Evolutionary conservation across 345 rosid genomes (phyloP).

Genomic region (Physaria fendleri): DNA sequence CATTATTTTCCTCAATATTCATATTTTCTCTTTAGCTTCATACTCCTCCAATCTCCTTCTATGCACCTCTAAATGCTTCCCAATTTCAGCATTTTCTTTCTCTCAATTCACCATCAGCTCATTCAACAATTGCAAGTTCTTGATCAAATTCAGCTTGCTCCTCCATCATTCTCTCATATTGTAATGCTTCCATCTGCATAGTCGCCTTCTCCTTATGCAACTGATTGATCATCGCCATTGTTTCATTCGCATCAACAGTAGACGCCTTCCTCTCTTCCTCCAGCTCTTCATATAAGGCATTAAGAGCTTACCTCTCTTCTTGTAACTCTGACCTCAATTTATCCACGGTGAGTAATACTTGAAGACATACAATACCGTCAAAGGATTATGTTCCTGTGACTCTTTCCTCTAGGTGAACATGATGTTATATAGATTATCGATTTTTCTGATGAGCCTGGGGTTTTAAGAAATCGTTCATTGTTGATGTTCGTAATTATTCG

Average conservation of each 20-base stretch:
- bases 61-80: conserved; percentile 61
- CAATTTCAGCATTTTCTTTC: conserved; percentile 71
- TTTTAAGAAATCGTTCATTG: conserved; percentile 61
- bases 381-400: conserved; percentile 52
- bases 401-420: conserved; percentile 42
- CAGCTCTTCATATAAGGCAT: conserved; percentile 64
- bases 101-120: conserved; percentile 79
- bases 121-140: conserved; percentile 77
- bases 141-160: conserved; percentile 95
- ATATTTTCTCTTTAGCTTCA: conserved; percentile 58
- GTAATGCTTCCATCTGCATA: conserved; percentile 99
- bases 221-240: conserved; percentile 99
- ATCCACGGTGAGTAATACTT: conserved; percentile 50
- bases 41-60: conserved; percentile 59
- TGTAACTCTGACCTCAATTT: conserved; percentile 53
- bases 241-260: conserved; percentile 78
- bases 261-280: conserved; percentile 98
- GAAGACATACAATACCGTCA: conserved; percentile 49
- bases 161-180: conserved; percentile 99
- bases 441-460: conserved; percentile 50
- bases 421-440: conserved; percentile 46
- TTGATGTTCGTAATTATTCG: conserved; percentile 34
- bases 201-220: conserved; percentile 98
- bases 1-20: conserved; percentile 42
- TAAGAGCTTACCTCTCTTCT: conserved; percentile 60